Percentiles rank a stretch among this genome's conserved stretches.
Evolutionary conservation across 352 stramenopile genomes (phyloP).

Genomic region (Pythium phragmiticola): DNA sequence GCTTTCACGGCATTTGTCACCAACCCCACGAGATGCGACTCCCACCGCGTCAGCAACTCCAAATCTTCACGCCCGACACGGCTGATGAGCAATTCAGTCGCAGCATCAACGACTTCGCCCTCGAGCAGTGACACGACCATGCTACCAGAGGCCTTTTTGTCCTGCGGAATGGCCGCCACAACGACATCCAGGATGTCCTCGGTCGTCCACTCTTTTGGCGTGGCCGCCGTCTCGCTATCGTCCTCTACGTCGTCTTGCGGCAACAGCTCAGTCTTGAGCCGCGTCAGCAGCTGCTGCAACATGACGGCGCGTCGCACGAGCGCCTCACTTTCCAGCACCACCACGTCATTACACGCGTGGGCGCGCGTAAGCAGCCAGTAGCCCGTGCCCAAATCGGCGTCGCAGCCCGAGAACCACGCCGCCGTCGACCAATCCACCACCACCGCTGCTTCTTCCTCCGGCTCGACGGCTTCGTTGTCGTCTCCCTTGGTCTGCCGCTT

Average conservation of each 20-base stretch:
- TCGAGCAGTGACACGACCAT: conserved; percentile 38
- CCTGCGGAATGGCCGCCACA: background rate
- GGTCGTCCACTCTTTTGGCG: background rate
- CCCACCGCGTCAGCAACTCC: conserved; percentile 42
- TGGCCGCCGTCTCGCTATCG: conserved; percentile 8
- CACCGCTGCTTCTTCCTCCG: background rate
- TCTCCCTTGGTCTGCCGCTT: background rate
- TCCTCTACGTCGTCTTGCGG: conserved; percentile 28
- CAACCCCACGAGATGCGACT: conserved; percentile 31
- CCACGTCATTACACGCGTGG: conserved; percentile 38
- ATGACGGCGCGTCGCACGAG: conserved; percentile 34
- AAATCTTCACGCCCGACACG: conserved; percentile 37
- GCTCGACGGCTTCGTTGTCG: background rate
- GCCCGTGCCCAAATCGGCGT: conserved; percentile 43
- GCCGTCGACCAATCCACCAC: conserved; percentile 34
- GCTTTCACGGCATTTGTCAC: background rate
- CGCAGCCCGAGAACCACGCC: conserved; percentile 44
- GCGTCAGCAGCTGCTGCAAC: conserved; percentile 35
- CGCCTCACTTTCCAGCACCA: conserved; percentile 29
- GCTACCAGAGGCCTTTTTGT: background rate
- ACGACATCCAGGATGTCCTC: conserved; percentile 14
- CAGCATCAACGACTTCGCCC: conserved; percentile 59
- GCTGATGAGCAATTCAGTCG: conserved; percentile 66
- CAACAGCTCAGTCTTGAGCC: conserved; percentile 43
- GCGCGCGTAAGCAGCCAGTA: conserved; percentile 66